Conservation (phyloP, 2,329 filamentous ascomycete species). For the Stachybotrys chlorohalonatus region DNA sequence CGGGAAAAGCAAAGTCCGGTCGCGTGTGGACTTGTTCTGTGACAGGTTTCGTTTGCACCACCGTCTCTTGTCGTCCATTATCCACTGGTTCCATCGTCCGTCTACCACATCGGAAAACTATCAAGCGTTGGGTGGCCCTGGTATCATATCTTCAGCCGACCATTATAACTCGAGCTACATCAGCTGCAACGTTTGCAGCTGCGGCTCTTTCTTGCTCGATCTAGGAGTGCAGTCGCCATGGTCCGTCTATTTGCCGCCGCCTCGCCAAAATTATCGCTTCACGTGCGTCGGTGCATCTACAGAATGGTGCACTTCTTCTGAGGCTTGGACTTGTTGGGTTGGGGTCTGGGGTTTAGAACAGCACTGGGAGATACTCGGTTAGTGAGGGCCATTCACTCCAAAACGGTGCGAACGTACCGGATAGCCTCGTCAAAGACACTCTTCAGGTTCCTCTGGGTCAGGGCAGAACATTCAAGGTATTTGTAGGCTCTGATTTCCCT, state of each 20-base stretch:
- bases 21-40: too few relatives aligned
- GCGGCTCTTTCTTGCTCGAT: background rate
- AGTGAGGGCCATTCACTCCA: constrained; percentile 1
- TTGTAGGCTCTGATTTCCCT: constrained; percentile 96
- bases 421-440: constrained; percentile 98
- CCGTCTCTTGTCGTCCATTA: too few relatives aligned
- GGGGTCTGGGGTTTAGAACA: constrained; percentile 59
- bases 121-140: background rate
- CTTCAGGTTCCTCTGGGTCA: constrained; percentile 96
- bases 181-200: background rate
- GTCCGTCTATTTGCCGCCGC: background rate
- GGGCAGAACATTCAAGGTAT: constrained; percentile 94
- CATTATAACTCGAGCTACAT: background rate
- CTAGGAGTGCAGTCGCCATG: background rate
- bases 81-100: background rate
- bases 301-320: constrained; percentile 64
- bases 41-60: too few relatives aligned
- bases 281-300: constrained; percentile 27
- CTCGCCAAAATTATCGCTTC: background rate
- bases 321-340: constrained; percentile 36
- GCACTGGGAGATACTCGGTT: constrained; percentile 40
- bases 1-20: too few relatives aligned
- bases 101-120: background rate
- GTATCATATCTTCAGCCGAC: constrained; percentile 8
- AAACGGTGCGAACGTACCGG: constrained; percentile 51